A percentile compares a stretch with the other conserved stretches of the same genome.
phyloP scores from a whole-genome alignment of 2,329 filamentous ascomycete genomes.

The Aureobasidium uvarum region DNA sequence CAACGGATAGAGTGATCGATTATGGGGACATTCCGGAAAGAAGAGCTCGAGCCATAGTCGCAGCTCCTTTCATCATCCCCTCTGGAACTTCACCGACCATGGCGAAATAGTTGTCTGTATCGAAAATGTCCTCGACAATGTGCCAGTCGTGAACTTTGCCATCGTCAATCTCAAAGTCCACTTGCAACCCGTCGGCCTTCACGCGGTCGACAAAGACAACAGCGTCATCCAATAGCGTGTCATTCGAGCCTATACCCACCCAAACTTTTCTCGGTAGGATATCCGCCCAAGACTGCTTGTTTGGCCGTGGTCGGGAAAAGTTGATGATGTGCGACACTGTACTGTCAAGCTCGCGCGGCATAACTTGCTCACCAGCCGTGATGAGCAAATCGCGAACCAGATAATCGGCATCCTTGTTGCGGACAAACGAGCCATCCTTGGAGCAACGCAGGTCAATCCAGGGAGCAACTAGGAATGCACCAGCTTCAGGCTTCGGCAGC shows the following conservation, averaged over 20 bases:
- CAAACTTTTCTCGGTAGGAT: conserved; percentile 15
- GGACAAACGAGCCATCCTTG: conserved; percentile 8
- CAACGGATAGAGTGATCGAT: too few species aligned
- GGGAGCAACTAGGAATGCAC: conserved; percentile 10
- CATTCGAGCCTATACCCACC: conserved; percentile 17
- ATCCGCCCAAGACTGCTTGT: background rate
- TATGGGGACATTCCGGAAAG: background rate
- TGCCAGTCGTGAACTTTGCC: conserved; percentile 19
- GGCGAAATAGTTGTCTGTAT: background rate
- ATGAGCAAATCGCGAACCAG: background rate
- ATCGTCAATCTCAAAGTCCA: conserved; percentile 3
- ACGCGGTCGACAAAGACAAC: conserved; percentile 1
- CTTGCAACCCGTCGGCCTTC: conserved; percentile 14
- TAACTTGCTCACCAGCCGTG: background rate
- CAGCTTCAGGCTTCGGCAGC: conserved; percentile 7
- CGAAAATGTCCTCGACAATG: background rate
- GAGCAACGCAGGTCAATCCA: conserved; percentile 26
- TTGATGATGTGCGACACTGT: background rate
- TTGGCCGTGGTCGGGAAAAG: background rate
- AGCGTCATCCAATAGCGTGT: conserved; percentile 19
- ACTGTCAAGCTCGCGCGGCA: background rate
- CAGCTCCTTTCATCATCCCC: background rate
- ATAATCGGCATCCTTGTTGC: conserved; percentile 19
- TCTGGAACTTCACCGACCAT: background rate
- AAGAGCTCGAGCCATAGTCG: background rate